Percentiles rank a stretch among this genome's conserved stretches.
Evolutionary conservation across 345 rosid genomes (phyloP).

Genomic region (Odontarrhena argentea): DNA sequence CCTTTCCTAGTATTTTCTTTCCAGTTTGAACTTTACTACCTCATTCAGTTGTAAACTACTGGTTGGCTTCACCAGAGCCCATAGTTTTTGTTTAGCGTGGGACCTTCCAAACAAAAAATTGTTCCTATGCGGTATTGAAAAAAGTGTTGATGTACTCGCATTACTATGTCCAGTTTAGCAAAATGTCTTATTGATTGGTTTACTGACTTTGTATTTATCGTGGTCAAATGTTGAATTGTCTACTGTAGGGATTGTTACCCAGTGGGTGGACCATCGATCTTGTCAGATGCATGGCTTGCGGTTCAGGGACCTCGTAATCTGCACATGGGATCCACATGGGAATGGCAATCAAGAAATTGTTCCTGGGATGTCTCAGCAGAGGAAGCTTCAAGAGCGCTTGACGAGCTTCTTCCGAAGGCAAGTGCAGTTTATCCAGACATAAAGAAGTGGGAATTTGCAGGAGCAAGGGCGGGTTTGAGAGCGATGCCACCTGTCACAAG

Average conservation of each 20-base stretch:
- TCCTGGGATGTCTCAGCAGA: constrained; percentile 61
- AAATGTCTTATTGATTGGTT: constrained; percentile 8
- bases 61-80: background rate
- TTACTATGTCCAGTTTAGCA: constrained; percentile 13
- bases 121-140: background rate
- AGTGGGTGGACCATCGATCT: constrained; percentile 65
- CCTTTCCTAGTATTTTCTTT: background rate
- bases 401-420: constrained; percentile 79
- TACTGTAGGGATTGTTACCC: constrained; percentile 67
- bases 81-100: background rate
- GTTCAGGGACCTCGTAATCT: constrained; percentile 64
- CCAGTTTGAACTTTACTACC: background rate
- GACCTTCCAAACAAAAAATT: background rate
- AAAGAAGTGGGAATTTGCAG: constrained; percentile 57
- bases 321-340: constrained; percentile 87
- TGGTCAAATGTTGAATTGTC: background rate
- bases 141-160: constrained; percentile 8
- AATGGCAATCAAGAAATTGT: constrained; percentile 79
- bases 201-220: background rate
- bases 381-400: constrained; percentile 73
- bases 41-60: constrained; percentile 3
- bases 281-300: constrained; percentile 90
- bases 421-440: constrained; percentile 67
- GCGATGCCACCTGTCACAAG: constrained; percentile 88
- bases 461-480: constrained; percentile 86